A percentile compares a stretch with the other conserved stretches of the same genome.
phyloP scores from a whole-genome alignment of 306 rosid genomes.

The Trifolium dubium region DNA sequence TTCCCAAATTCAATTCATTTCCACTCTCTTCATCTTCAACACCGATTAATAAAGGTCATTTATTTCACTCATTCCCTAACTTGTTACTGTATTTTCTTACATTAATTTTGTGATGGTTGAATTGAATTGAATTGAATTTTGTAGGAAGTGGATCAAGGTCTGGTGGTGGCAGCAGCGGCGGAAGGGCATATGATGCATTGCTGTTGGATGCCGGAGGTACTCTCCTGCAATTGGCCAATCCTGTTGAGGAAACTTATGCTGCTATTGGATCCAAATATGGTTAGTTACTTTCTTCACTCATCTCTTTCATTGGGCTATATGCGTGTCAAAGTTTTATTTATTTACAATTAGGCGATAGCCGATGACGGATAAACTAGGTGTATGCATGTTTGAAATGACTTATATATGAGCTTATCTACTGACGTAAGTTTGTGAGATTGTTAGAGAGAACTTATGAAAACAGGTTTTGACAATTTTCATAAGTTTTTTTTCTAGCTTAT shows the following conservation, averaged over 20 bases:
- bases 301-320: neutral
- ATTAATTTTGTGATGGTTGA: neutral
- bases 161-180: neutral
- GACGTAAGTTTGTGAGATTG: no score
- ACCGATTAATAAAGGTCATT: constrained; percentile 47
- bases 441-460: no score
- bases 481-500: no score
- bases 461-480: no score
- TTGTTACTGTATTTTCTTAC: neutral
- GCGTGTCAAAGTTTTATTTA: no score
- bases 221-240: constrained; percentile 78
- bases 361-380: no score
- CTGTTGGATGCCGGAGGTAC: constrained; percentile 97
- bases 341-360: no score
- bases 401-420: no score
- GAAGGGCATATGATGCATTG: constrained; percentile 70
- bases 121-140: neutral
- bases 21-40: constrained; percentile 43
- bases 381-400: no score
- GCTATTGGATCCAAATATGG: constrained; percentile 79
- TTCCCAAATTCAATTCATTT: constrained; percentile 34
- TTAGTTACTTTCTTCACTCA: constrained; percentile 27
- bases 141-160: constrained; percentile 40
- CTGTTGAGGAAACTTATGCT: constrained; percentile 78
- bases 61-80: neutral